A percentile compares a stretch with the other conserved stretches of the same genome.
Evolutionary conservation across 1,139 yeast genomes (phyloP).

Genomic region (Saccharomycopsis hybrid): DNA sequence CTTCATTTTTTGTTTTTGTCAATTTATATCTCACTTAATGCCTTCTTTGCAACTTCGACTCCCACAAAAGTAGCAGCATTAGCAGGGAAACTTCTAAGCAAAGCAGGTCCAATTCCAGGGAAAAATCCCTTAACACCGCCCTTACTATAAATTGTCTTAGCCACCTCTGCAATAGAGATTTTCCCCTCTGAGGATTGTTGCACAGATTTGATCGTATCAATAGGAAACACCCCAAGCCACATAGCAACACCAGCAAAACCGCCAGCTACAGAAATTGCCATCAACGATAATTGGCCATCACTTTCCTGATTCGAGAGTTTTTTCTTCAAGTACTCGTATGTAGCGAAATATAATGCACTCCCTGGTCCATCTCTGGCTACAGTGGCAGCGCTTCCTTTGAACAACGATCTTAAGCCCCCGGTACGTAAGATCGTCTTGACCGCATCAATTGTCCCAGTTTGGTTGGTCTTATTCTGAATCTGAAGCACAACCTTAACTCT

Average conservation of each 20-base stretch:
- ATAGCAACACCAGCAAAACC: constrained; percentile 93
- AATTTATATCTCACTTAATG: constrained; percentile 54
- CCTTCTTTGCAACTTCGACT: constrained; percentile 78
- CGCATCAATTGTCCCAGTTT: constrained; percentile 33
- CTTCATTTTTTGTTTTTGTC: too few species aligned
- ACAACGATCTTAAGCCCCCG: constrained; percentile 81
- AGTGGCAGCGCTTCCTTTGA: constrained; percentile 89
- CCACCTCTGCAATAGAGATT: constrained; percentile 58
- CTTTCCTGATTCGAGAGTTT: constrained; percentile 40
- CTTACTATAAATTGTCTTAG: constrained; percentile 52
- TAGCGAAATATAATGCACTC: constrained; percentile 92
- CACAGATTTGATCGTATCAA: constrained; percentile 90
- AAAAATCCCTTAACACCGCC: constrained; percentile 90
- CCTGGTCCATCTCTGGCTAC: constrained; percentile 98
- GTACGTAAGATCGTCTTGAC: constrained; percentile 65
- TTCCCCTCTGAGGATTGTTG: constrained; percentile 59
- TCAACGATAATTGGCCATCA: constrained; percentile 55
- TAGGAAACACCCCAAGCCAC: constrained; percentile 97
- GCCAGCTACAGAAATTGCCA: constrained; percentile 83
- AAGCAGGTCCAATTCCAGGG: constrained; percentile 97
- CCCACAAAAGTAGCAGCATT: constrained; percentile 97
- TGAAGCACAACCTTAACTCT: constrained; percentile 93
- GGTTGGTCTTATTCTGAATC: constrained; percentile 52
- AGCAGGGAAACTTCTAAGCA: constrained; percentile 93
- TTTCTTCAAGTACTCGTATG: constrained; percentile 77